Evolutionary conservation across 176 grass and related monocot genomes (phyloP).

Genomic region (Juncus effusus): DNA sequence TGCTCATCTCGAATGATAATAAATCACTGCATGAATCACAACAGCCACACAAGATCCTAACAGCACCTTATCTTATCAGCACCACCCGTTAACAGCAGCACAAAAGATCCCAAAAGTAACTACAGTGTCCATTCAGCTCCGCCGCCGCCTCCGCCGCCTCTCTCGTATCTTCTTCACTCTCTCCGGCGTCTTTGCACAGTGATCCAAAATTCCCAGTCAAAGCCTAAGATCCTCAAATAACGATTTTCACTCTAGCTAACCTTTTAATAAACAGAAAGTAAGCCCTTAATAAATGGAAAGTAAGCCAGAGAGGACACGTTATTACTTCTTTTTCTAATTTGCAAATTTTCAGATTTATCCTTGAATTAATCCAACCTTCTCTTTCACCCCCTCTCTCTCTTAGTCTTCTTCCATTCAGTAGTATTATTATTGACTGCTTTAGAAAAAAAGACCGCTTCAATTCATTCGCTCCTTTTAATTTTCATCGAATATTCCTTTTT

Average conservation of each 20-base stretch:
- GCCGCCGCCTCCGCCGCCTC: neutral
- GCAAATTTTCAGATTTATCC: neutral
- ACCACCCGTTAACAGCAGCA: neutral
- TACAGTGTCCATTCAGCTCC: neutral
- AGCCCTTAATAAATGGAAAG: neutral
- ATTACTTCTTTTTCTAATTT: neutral
- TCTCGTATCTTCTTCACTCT: too few species aligned
- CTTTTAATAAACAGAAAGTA: too few species aligned
- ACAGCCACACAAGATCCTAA: neutral
- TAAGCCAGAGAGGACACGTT: slow-evolving; percentile 2
- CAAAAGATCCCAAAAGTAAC: slow-evolving; percentile 16
- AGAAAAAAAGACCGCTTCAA: neutral
- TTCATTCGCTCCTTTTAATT: slow-evolving; percentile 25
- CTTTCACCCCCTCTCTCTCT: neutral
- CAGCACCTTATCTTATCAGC: neutral
- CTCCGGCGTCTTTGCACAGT: too few species aligned
- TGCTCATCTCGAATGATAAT: too few species aligned
- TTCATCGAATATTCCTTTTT: slow-evolving; percentile 29
- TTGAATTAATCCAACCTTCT: slow-evolving; percentile 16
- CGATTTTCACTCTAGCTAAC: too few species aligned
- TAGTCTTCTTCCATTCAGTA: neutral
- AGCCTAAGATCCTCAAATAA: too few species aligned
- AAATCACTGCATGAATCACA: neutral
- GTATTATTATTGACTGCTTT: slow-evolving; percentile 14
- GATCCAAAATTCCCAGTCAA: too few species aligned